Conservation (phyloP, 2,329 filamentous ascomycete species). For the Sarocladiaceae sp. region DNA sequence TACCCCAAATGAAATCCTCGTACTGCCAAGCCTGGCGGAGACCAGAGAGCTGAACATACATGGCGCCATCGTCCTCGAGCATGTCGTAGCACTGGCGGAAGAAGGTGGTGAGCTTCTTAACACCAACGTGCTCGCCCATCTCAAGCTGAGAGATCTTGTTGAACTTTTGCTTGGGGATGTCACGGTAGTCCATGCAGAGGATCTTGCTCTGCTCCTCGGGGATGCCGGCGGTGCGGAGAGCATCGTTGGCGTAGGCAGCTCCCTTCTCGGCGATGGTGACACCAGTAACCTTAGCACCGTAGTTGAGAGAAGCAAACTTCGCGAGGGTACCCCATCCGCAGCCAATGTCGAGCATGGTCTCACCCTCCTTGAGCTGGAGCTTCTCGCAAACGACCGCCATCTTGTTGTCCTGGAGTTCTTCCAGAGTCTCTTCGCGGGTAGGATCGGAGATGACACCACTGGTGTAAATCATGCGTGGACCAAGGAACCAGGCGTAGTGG, state of each 20-base stretch:
- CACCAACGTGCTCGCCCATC: slow-evolving; percentile 98
- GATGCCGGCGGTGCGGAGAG: slow-evolving; percentile 74
- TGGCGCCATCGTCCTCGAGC: slow-evolving; percentile 92
- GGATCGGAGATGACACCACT: slow-evolving; percentile 88
- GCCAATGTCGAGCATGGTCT: slow-evolving; percentile 86
- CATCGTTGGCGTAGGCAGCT: slow-evolving; percentile 92
- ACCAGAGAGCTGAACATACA: slow-evolving; percentile 94
- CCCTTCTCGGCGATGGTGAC: slow-evolving; percentile 94
- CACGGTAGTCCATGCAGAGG: slow-evolving; percentile 95
- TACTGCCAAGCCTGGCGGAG: slow-evolving; percentile 95
- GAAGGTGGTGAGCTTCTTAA: slow-evolving; percentile 79
- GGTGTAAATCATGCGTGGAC: slow-evolving; percentile 98
- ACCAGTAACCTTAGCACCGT: slow-evolving; percentile 78
- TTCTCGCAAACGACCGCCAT: slow-evolving; percentile 92
- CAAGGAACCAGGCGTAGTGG: slow-evolving; percentile 98
- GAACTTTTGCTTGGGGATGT: slow-evolving; percentile 68
- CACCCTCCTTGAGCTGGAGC: slow-evolving; percentile 74
- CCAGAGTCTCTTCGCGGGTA: slow-evolving; percentile 80
- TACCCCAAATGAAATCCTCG: slow-evolving; percentile 94
- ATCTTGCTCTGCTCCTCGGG: slow-evolving; percentile 85
- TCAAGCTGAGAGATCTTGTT: slow-evolving; percentile 96
- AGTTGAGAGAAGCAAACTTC: slow-evolving; percentile 88
- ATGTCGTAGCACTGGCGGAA: slow-evolving; percentile 85
- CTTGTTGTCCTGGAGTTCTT: slow-evolving; percentile 98
- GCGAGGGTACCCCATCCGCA: slow-evolving; percentile 97